phyloP scores from a whole-genome alignment of 1,284 basidiomycete genomes.

The Ganoderma resinaceum region DNA sequence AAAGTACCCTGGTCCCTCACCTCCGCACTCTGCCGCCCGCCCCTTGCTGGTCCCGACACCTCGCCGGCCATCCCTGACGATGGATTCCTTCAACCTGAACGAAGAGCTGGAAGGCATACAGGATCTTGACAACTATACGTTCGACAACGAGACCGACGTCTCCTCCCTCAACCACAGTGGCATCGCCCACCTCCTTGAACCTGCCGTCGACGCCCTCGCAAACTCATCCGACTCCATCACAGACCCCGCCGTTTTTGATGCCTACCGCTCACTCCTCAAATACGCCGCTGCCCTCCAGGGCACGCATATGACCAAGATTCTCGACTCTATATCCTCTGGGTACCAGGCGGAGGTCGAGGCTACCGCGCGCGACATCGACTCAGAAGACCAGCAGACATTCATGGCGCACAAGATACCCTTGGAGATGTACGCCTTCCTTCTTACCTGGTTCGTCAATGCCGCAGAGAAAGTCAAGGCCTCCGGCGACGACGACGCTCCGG shows the following conservation, averaged over 20 bases:
- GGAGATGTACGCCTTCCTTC: constrained; percentile 89
- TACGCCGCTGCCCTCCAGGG: constrained; percentile 65
- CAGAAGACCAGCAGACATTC: constrained; percentile 75
- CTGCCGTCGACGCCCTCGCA: constrained; percentile 79
- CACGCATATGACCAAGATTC: constrained; percentile 73
- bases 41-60: neutral
- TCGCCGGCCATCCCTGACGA: constrained; percentile 15
- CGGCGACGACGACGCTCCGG: constrained; percentile 57
- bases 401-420: constrained; percentile 75
- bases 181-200: constrained; percentile 59
- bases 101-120: constrained; percentile 74
- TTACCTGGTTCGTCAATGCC: constrained; percentile 84
- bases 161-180: constrained; percentile 50
- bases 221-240: constrained; percentile 74
- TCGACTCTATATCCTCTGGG: constrained; percentile 80
- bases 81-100: constrained; percentile 70
- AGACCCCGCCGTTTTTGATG: constrained; percentile 75
- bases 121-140: constrained; percentile 64
- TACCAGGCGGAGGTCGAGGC: constrained; percentile 75
- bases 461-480: constrained; percentile 76
- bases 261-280: constrained; percentile 82
- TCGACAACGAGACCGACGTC: constrained; percentile 72
- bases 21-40: constrained; percentile 2
- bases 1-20: neutral
- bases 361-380: constrained; percentile 68